A percentile compares a stretch with the other conserved stretches of the same genome.
Conservation (phyloP, 352 stramenopile genomes). For the Plasmopara muralis region DNA sequence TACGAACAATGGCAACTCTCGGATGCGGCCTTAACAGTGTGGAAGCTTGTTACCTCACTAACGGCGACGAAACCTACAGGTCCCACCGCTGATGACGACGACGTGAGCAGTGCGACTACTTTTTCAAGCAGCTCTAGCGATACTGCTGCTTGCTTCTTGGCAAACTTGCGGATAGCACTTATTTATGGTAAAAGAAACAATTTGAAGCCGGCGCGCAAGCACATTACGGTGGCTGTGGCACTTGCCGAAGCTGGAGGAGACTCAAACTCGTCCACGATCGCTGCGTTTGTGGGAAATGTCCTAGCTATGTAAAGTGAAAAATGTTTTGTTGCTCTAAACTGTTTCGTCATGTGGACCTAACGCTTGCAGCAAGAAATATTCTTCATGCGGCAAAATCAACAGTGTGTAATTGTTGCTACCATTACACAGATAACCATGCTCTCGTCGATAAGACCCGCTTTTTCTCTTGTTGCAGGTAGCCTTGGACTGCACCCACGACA, state of each 20-base stretch:
- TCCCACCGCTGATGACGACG: slow-evolving; percentile 13
- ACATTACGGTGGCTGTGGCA: slow-evolving; percentile 43
- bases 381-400: slow-evolving; percentile 54
- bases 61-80: slow-evolving; percentile 19
- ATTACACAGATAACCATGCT: slow-evolving; percentile 72
- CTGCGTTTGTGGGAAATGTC: slow-evolving; percentile 55
- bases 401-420: slow-evolving; percentile 76
- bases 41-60: slow-evolving; percentile 44
- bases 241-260: slow-evolving; percentile 24
- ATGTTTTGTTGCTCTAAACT: slow-evolving; percentile 27
- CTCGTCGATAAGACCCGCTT: slow-evolving; percentile 23
- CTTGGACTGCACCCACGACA: slow-evolving; percentile 55
- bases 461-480: slow-evolving; percentile 17
- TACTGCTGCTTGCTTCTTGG: slow-evolving; percentile 31
- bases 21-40: slow-evolving; percentile 55
- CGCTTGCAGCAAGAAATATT: slow-evolving; percentile 69
- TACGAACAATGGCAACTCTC: slow-evolving; percentile 42
- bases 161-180: slow-evolving; percentile 57
- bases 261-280: slow-evolving; percentile 32
- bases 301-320: slow-evolving; percentile 32
- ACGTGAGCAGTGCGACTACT: slow-evolving; percentile 23
- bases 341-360: slow-evolving; percentile 63
- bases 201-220: slow-evolving; percentile 55
- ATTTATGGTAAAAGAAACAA: slow-evolving; percentile 60
- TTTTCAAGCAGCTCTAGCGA: slow-evolving; percentile 21